A percentile compares a stretch with the other conserved stretches of the same genome.
phyloP scores from a whole-genome alignment of 2,329 filamentous ascomycete species.

The Neoscytalidium dimidiatum region DNA sequence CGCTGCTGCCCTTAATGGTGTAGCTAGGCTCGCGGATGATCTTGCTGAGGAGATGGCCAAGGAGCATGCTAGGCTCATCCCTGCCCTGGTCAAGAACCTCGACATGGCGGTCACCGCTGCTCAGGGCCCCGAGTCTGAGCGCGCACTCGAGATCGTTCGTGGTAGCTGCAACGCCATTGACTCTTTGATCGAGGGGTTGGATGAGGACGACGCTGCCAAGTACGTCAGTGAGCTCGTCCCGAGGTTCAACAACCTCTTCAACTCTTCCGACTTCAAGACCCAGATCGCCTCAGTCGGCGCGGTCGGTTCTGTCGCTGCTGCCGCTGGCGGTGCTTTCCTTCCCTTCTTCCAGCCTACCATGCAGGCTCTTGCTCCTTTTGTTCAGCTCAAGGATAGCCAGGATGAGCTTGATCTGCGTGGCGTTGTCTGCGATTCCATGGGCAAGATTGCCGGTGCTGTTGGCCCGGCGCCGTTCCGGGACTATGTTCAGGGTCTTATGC shows the following conservation, averaged over 20 bases:
- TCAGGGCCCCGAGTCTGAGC: slow-evolving; percentile 65
- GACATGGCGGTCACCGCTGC: slow-evolving; percentile 73
- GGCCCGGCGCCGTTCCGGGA: slow-evolving; percentile 85
- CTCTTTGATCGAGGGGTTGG: slow-evolving; percentile 83
- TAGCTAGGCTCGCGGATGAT: slow-evolving; percentile 90
- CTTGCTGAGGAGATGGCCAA: slow-evolving; percentile 86
- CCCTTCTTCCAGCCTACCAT: slow-evolving; percentile 94
- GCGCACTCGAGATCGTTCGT: slow-evolving; percentile 82
- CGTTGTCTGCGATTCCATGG: slow-evolving; percentile 88
- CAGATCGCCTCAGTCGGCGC: slow-evolving; percentile 89
- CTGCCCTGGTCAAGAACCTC: slow-evolving; percentile 83
- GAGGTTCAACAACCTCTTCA: slow-evolving; percentile 80
- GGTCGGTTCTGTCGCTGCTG: slow-evolving; percentile 85
- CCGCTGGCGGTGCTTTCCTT: slow-evolving; percentile 78
- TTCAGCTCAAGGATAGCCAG: slow-evolving; percentile 82
- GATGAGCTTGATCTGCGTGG: slow-evolving; percentile 89
- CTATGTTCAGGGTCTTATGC: slow-evolving; percentile 88
- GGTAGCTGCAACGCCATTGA: slow-evolving; percentile 89
- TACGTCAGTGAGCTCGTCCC: slow-evolving; percentile 84
- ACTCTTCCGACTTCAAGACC: slow-evolving; percentile 82
- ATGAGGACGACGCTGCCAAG: slow-evolving; percentile 74
- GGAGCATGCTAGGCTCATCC: slow-evolving; percentile 82
- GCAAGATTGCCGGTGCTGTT: slow-evolving; percentile 87
- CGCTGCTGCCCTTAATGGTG: slow-evolving; percentile 81
- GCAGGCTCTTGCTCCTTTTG: slow-evolving; percentile 81